Conservation (phyloP, 306 rosid species). For the Trichosanthes cucumerina region DNA sequence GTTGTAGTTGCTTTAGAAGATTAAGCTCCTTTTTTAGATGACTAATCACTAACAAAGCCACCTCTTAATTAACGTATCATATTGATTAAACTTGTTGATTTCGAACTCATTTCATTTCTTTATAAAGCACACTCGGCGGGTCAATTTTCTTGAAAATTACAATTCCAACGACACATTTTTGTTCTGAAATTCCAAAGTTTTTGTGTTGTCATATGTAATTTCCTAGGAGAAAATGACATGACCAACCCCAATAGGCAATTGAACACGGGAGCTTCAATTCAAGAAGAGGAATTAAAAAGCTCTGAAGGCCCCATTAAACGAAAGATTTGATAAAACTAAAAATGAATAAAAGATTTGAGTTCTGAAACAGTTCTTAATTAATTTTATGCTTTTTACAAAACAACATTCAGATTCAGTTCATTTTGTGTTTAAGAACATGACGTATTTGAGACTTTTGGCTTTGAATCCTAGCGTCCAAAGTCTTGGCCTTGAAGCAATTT, state of each 20-base stretch:
- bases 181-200: background rate
- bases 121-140: background rate
- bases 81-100: background rate
- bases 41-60: too few relatives aligned
- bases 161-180: background rate
- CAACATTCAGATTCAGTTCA: background rate
- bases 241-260: background rate
- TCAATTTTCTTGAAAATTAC: background rate
- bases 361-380: background rate
- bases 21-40: too few relatives aligned
- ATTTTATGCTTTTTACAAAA: background rate
- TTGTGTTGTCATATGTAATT: background rate
- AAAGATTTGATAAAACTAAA: background rate
- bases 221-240: background rate
- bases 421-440: constrained; percentile 32
- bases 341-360: background rate
- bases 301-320: too few relatives aligned
- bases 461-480: constrained; percentile 37
- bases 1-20: too few relatives aligned
- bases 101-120: background rate
- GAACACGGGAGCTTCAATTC: background rate
- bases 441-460: constrained; percentile 50
- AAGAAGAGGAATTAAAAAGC: too few relatives aligned
- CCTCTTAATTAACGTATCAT: background rate
- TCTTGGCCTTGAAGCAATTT: constrained; percentile 23